Evolutionary conservation across 129 eudicot species (phyloP), one percentile per base, ranked within the genome.

Genomic region (Ambrosia trifida): DNA sequence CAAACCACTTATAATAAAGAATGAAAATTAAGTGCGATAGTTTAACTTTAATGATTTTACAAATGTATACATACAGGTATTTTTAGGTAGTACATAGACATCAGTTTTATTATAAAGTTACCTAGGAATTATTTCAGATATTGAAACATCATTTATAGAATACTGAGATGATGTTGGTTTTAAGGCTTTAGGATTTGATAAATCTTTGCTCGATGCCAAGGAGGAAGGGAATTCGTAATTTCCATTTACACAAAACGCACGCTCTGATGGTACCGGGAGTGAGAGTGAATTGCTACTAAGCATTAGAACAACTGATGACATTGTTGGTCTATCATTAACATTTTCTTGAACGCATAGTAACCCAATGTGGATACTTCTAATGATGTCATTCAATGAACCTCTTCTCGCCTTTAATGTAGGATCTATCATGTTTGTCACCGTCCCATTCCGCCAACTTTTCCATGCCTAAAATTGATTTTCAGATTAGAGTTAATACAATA

Each of bases 361-460:
- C 60, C 33, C 60, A 19, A 54, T 54, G 32, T 54, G 60, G 2
- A 54, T 19, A 20, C 30, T 54, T 54, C 60, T 54, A 54, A 54
- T 18, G 60, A 54, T 20, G 60, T 54, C 60, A 20, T 18, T 8
- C 7, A 54, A 1, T 10, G 60, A 19, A 17, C 33, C 32, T 19
- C 14, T 9, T 18, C 60, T 54, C 5, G 2, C 11, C 60, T 54
- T 54, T 32, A 54, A 20, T 54, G 60, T 9, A 32, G 60, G 60
- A 9, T 54, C 60, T 20, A 54, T 20, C 11, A 54, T 54, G 19
- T 54, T 2, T 19, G 13, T 19, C 9, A 12, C 3, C 9, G 60
- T 54, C 2, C 60, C 14, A 9, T 54, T 54, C 4, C 33, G 5
- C 60, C 60, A 54, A 19, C 60, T 54, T 54, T 54, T 54, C 60